Base-by-base conservation (phyloP, 2,329 filamentous ascomycete genomes). In the Trichoderma simmonsii region DNA sequence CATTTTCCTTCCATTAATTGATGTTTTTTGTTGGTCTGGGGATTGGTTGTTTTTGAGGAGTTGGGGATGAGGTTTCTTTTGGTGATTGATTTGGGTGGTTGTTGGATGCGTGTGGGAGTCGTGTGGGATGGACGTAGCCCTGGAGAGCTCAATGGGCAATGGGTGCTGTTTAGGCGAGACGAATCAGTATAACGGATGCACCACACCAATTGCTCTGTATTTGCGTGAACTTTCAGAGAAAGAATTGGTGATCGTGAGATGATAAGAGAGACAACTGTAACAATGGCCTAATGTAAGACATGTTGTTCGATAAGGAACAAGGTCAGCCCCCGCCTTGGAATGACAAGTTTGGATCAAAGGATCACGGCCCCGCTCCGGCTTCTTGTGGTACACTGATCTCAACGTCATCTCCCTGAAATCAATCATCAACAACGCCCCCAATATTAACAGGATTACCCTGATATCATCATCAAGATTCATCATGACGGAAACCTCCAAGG, bases 341-440 rank as follows among this genome's bases (percentile, higher is more conserved):
- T 24, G 36, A 39, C 11, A 39, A 14, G 26, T 43, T 28, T 21
- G 18, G 21, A 39, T n/a, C 36, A n/a, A 11, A 43, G 32, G 21
- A 30, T 67, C 6, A 30, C 24, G 48, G 15, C 66, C 66, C 66
- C 66, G 66, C 66, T 65, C 7, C 62, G 62, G 26, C 43, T 14
- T 62, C 32, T n/a, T 24, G 4, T 51, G 48, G n/a, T 14, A 34
- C 21, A 6, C 1, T 54, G 48, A 24, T 54, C 62, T 39, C 61
- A 69, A 24, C 65, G 56, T 69, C 66, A 69, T 69, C 30, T 26
- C 8, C 3, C 14, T 12, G 14, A 2, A 3, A 8, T 15, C 1
- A 11, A 34, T 6, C 21, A 62, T 26, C 32, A 54, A 6, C 48
- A 14, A 7, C 48, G 12, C 0, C n/a, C 21, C 0, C 9, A 51